Conservation (phyloP, 2,329 filamentous ascomycete species). For the Bipolaris gigantea region DNA sequence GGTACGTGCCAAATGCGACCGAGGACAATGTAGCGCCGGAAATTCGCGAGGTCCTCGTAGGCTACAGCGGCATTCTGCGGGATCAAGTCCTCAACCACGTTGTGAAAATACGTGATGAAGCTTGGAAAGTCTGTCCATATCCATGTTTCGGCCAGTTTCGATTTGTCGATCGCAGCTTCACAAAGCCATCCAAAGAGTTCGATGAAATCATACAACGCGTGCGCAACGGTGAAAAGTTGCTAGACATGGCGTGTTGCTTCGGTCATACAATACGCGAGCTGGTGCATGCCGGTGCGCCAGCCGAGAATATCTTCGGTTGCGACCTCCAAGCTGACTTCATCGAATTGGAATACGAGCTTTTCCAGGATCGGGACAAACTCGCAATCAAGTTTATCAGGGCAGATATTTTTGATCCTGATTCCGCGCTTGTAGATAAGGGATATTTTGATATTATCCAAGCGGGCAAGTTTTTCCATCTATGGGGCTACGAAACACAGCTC, state of each 20-base stretch:
- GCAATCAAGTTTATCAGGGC: constrained; percentile 55
- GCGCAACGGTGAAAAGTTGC: constrained; percentile 29
- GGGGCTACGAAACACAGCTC: constrained; percentile 40
- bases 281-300: constrained; percentile 44
- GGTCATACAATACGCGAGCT: constrained; percentile 50
- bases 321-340: constrained; percentile 52
- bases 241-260: constrained; percentile 52
- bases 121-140: constrained; percentile 34
- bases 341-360: constrained; percentile 54
- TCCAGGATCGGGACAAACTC: constrained; percentile 44
- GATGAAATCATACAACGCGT: constrained; percentile 34
- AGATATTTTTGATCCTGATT: constrained; percentile 49
- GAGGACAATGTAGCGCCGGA: constrained; percentile 26
- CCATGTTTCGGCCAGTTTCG: constrained; percentile 40
- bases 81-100: constrained; percentile 40
- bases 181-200: constrained; percentile 20
- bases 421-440: constrained; percentile 28
- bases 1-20: constrained; percentile 31
- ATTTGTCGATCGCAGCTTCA: constrained; percentile 36
- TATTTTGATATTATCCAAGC: constrained; percentile 47
- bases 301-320: constrained; percentile 44
- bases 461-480: constrained; percentile 50
- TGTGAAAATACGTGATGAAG: constrained; percentile 29
- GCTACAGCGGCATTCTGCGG: constrained; percentile 41
- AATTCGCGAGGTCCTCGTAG: constrained; percentile 40